These are phyloP conservation scores for Fusarium neocosmosporiellum DNA, from an alignment of 2,329 filamentous ascomycete genomes.

Conservation along the genomic window DNA sequence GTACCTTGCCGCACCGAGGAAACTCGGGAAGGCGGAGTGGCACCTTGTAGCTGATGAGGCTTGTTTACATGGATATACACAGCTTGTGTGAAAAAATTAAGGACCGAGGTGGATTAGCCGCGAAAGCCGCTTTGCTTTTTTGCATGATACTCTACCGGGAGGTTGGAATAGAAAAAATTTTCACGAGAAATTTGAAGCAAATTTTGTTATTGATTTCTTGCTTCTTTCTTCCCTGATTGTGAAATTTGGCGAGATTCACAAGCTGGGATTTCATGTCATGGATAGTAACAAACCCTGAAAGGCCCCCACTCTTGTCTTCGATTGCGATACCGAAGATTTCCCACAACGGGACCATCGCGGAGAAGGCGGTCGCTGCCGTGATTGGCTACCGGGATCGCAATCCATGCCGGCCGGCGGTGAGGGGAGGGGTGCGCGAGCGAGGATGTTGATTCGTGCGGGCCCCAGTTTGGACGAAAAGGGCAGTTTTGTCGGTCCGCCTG, in stretches of 20 bases:
- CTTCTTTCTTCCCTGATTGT: slow-evolving; percentile 22
- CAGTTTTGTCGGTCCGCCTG: slow-evolving; percentile 8
- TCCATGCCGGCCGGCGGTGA: slow-evolving; percentile 36
- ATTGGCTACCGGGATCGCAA: slow-evolving; percentile 34
- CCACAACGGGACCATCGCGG: slow-evolving; percentile 26
- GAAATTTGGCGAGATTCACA: slow-evolving; percentile 30
- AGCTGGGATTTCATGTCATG: background rate
- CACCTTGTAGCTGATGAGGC: background rate
- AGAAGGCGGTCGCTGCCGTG: slow-evolving; percentile 22
- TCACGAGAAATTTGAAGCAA: background rate
- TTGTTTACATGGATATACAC: background rate
- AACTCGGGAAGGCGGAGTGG: background rate
- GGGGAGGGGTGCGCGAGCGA: background rate
- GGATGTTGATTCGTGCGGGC: slow-evolving; percentile 27
- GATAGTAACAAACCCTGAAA: background rate
- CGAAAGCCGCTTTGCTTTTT: slow-evolving; percentile 9
- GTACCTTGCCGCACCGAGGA: background rate
- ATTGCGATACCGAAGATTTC: background rate
- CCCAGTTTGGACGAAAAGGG: slow-evolving; percentile 26
- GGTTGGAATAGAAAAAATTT: slow-evolving; percentile 3
- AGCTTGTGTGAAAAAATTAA: background rate
- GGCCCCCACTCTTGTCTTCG: background rate
- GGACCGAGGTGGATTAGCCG: slow-evolving; percentile 7
- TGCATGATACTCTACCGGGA: background rate
- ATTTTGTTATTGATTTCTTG: slow-evolving; percentile 5